Base-by-base conservation (phyloP, 139 green algal species). In the Picochlorum sp. region DNA sequence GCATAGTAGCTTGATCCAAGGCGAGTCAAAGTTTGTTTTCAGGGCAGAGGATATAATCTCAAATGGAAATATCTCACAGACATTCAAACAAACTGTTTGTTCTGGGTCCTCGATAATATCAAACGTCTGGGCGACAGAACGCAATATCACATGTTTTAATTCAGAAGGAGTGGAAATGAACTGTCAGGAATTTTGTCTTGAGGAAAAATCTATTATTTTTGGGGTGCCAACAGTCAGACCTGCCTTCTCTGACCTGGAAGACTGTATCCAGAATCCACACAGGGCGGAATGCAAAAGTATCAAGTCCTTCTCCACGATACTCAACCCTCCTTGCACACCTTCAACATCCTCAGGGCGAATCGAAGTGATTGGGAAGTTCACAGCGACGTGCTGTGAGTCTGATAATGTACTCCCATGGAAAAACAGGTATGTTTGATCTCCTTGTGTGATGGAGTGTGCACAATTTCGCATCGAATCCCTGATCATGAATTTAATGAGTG, bases 1-100 rank as follows among this genome's bases (percentile, higher is more conserved):
- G 47, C 47, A 54, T 21, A 21, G 18, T 21, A 20, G 15, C 16
- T 26, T 54, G 47, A 7, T 54, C 18, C 18, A 54, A 20, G 47
- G 18, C n/a, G 47, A 54, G n/a, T 54, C 47, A 54, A 54, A 54
- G 47, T 54, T 54, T 54, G 47, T 54, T 54, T 54, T 54, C 47
- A 54, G 5, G 47, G 47, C 47, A 20, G n/a, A 54, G n/a, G 47
- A 54, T 20, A 9, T 6, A 30, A 30, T 54, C 18, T 26, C 16
- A 21, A 20, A 54, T 54, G 18, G 16, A 54, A 54, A 54, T 1
- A 20, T 54, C 47, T 20, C 47, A 10, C 16, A 20, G 47, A 54
- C 6, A 21, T 54, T 21, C 6, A 2, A 54, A 54, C 47, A 21
- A 21, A 9, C 47, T 24, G n/a, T 54, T 18, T 54, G 47, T 21